A percentile compares a stretch with the other conserved stretches of the same genome.
phyloP scores from a whole-genome alignment of 2,329 filamentous ascomycete genomes.

The Achaetomium macrosporum region DNA sequence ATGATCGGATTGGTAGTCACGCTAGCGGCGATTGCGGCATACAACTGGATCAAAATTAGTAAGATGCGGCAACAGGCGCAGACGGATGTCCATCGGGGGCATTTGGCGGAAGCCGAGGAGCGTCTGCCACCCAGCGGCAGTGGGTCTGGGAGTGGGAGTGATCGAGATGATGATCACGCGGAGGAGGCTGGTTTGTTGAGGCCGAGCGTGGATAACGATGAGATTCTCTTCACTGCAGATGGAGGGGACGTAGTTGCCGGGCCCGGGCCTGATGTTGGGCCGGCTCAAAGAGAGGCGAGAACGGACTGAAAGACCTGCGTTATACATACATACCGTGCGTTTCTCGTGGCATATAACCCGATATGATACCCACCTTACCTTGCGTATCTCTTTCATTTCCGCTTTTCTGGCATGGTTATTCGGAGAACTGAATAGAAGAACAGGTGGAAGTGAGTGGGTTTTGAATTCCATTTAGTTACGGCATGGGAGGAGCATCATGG shows the following conservation, averaged over 20 bases:
- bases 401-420: too few species aligned
- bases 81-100: constrained; percentile 41
- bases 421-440: too few species aligned
- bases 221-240: constrained; percentile 16
- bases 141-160: constrained; percentile 14
- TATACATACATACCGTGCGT: not conserved
- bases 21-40: constrained; percentile 75
- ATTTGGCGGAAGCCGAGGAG: constrained; percentile 26
- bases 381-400: too few species aligned
- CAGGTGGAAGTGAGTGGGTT: too few species aligned
- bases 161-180: constrained; percentile 32
- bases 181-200: constrained; percentile 45
- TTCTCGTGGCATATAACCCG: too few species aligned
- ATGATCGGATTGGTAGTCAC: constrained; percentile 82
- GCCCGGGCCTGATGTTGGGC: constrained; percentile 8
- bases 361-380: too few species aligned
- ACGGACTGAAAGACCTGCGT: constrained; percentile 4
- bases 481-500: too few species aligned
- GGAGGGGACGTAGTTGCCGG: constrained; percentile 11
- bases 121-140: constrained; percentile 13
- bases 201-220: constrained; percentile 10
- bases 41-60: constrained; percentile 91
- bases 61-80: constrained; percentile 79
- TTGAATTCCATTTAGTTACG: too few species aligned
- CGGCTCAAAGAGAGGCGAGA: constrained; percentile 7